These are phyloP conservation scores for Vigna nakashimae DNA, from an alignment of 306 rosid genomes.

Conservation along the genomic window DNA sequence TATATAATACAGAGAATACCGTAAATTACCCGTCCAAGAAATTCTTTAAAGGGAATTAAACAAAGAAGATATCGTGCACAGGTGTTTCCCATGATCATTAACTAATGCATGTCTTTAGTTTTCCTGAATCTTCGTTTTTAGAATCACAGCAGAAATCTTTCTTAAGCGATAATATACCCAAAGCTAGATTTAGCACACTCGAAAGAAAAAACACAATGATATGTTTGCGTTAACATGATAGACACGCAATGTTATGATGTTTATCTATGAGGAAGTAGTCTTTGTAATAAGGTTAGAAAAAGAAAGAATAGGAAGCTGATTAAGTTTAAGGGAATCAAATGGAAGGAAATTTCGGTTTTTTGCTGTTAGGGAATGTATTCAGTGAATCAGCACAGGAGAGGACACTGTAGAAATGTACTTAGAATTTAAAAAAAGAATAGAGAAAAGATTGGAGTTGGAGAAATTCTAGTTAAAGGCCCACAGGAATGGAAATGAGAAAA, in stretches of 20 bases:
- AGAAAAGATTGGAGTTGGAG: not conserved
- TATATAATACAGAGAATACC: not conserved
- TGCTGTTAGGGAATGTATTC: not conserved
- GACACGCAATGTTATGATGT: not conserved
- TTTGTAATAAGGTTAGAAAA: not conserved
- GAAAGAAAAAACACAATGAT: not conserved
- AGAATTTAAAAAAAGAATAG: not conserved
- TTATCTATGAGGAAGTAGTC: not conserved
- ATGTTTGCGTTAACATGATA: not conserved
- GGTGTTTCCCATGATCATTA: not conserved
- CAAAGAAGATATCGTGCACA: not conserved
- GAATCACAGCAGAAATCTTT: not conserved
- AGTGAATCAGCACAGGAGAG: conserved; percentile 1
- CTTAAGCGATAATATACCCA: not conserved
- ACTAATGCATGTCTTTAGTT: not conserved
- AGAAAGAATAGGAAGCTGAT: not conserved
- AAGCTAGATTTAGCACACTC: not conserved
- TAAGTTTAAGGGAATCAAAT: not conserved
- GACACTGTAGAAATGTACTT: conserved; percentile 3
- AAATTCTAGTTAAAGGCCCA: not conserved
- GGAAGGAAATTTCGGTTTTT: not conserved
- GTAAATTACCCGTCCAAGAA: not conserved
- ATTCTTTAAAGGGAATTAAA: not conserved
- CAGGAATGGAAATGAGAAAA: not conserved
- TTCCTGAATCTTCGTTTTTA: conserved; percentile 8